phyloP scores from a whole-genome alignment of 495 filamentous ascomycete genomes.

The Bombardia bombarda region DNA sequence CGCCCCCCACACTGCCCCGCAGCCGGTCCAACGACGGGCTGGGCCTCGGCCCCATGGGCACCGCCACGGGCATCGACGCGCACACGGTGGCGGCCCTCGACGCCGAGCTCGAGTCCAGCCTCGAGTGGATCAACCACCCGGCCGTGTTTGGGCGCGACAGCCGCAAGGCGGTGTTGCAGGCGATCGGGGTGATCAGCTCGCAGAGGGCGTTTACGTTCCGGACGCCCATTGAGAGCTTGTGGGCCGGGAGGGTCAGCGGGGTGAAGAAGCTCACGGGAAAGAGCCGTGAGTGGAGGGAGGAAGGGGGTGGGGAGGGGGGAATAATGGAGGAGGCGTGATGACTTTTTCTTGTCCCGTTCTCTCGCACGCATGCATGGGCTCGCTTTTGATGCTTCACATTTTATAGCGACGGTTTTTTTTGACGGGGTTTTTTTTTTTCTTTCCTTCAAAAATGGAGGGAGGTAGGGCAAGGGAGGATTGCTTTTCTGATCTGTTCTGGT shows the following conservation, averaged over 20 bases:
- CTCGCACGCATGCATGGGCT: too few relatives aligned
- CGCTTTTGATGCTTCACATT: too few relatives aligned
- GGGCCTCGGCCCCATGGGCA: constrained; percentile 50
- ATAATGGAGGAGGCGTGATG: constrained; percentile 68
- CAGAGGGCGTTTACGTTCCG: constrained; percentile 94
- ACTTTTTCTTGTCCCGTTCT: too few relatives aligned
- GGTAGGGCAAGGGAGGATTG: too few relatives aligned
- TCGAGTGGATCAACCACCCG: constrained; percentile 99
- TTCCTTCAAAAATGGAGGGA: too few relatives aligned
- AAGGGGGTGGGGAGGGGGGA: constrained; percentile 67
- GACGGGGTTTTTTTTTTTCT: too few relatives aligned
- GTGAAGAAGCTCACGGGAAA: constrained; percentile 69
- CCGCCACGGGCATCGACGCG: constrained; percentile 65
- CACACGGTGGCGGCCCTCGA: constrained; percentile 80
- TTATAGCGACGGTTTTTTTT: too few relatives aligned
- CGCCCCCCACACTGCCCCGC: constrained; percentile 19
- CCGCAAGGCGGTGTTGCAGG: constrained; percentile 90
- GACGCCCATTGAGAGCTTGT: constrained; percentile 74
- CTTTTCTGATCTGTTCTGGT: too few relatives aligned
- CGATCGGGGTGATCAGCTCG: constrained; percentile 90
- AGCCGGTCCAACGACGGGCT: constrained; percentile 37
- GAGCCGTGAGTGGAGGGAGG: constrained; percentile 80
- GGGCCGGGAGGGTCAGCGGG: constrained; percentile 72
- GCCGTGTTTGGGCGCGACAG: constrained; percentile 93
- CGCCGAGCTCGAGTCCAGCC: constrained; percentile 77